Evolutionary conservation across 2,329 filamentous ascomycete species (phyloP), one percentile per base, ranked within the genome.

Genomic region (Xylaria arbuscula): DNA sequence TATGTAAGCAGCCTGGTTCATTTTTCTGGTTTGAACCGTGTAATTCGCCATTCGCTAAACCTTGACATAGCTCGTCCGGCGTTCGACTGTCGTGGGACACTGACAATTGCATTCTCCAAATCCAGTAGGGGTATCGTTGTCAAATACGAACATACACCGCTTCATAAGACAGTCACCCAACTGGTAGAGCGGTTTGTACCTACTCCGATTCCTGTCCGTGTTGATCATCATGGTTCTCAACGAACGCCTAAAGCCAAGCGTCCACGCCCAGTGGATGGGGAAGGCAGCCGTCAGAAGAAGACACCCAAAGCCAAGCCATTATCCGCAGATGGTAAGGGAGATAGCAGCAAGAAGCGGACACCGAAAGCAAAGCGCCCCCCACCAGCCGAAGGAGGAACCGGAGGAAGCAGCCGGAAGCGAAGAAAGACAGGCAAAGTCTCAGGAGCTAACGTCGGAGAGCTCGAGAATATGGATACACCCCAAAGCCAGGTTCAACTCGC

Each of bases 141-240:
- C 62, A 85, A 85, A 66, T 88, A 89, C 72, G 82, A 85, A 38
- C 87, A 89, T 72, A 87, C 84, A 0, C 84, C 83, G 3, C 73
- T 89, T n/a, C 87, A 89, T 75, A 84, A 81, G 73, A 87, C 86
- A 0, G 86, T 89, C 4, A 81, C 78, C 1, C 78, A 89, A 55
- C 77, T 88, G 28, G 79, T 82, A 10, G 81, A 84, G 4, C 77
- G 82, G 45, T 83, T 86, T 62, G 81, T 81, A 34, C 86, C 85
- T 5, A 40, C 67, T 15, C 83, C 84, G 6, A 75, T 67, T 69
- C 74, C 74, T 69, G 73, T 77, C 8, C 72, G 71, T 38, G 73
- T 64, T 63, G 62, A 56, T 32, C 73, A 71, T n/a, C 67, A 50
- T 15, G 62, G 15, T 47, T 75, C n/a, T 55, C 74, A 74, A 36